phyloP scores from a whole-genome alignment of 2,329 filamentous ascomycete genomes.

The Ophiostoma perfectum region DNA sequence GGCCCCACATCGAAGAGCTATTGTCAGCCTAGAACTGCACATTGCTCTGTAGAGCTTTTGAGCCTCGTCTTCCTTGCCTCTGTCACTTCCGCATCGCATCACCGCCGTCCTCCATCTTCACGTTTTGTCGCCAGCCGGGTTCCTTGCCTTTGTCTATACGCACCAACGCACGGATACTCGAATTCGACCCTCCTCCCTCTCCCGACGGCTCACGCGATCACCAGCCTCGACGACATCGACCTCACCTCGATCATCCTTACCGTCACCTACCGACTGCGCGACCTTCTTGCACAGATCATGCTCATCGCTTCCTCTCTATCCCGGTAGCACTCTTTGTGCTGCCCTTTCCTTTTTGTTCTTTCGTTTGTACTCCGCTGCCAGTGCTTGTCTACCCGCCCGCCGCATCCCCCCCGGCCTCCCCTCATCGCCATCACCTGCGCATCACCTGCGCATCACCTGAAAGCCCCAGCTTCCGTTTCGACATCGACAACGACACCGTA shows the following conservation, averaged over 20 bases:
- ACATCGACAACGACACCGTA: not conserved
- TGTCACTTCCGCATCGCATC: not conserved
- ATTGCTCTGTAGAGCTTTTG: not conserved
- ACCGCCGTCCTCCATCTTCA: not conserved
- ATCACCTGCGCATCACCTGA: not conserved
- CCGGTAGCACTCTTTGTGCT: conserved; percentile 26
- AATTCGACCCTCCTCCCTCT: not conserved
- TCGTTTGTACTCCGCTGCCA: not conserved
- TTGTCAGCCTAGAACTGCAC: conserved; percentile 6
- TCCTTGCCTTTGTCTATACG: not conserved
- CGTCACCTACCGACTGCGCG: not conserved
- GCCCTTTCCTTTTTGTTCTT: conserved; percentile 6
- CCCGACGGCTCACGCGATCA: not conserved
- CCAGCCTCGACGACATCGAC: not conserved
- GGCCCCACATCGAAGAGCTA: conserved; percentile 1
- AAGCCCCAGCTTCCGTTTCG: not conserved
- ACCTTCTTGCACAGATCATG: conserved; percentile 22
- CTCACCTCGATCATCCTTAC: not conserved
- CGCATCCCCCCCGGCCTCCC: not conserved
- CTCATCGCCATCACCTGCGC: not conserved
- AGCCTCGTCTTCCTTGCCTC: not conserved
- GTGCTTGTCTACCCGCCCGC: not conserved
- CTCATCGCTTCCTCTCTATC: conserved; percentile 3
- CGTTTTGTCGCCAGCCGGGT: not conserved
- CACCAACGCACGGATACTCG: not conserved